Conservation (phyloP, 805 yeast species). For the Yarrowia sp. region DNA sequence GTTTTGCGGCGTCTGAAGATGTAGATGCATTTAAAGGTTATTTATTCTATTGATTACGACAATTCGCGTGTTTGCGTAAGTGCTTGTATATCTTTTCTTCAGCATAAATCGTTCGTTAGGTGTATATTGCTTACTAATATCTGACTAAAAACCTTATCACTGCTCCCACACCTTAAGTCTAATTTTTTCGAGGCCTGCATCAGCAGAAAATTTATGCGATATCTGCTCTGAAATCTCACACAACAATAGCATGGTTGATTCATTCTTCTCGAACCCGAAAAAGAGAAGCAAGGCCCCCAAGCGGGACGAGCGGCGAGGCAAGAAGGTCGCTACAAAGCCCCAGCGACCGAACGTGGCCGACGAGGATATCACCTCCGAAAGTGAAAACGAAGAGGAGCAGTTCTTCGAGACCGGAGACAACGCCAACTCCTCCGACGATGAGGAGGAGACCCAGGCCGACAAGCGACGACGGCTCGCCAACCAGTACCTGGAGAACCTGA, state of each 20-base stretch:
- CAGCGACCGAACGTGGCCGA: conserved; percentile 27
- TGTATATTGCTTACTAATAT: no score
- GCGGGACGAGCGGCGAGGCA: conserved; percentile 25
- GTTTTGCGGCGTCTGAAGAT: conserved; percentile 1
- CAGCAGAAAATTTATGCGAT: neutral
- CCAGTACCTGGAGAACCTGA: conserved; percentile 79
- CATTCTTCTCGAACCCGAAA: conserved; percentile 38
- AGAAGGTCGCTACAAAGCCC: neutral
- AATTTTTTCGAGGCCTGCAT: conserved; percentile 10
- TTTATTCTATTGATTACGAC: neutral
- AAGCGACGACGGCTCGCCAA: conserved; percentile 92
- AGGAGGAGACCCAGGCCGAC: conserved; percentile 83
- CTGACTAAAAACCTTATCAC: conserved; percentile 18
- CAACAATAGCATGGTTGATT: conserved; percentile 33
- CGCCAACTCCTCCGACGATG: conserved; percentile 60
- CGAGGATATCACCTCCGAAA: conserved; percentile 33
- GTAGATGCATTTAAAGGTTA: neutral
- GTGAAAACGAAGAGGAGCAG: conserved; percentile 29
- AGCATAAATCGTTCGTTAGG: no score
- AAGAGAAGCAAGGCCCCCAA: conserved; percentile 29
- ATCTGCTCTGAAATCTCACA: neutral
- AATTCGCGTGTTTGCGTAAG: no score
- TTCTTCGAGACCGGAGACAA: conserved; percentile 28
- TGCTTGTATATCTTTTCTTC: neutral
- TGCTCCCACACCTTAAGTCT: neutral